Base-by-base conservation (phyloP, 179 eudicot genomes). In the Heliamphora pulchella region DNA sequence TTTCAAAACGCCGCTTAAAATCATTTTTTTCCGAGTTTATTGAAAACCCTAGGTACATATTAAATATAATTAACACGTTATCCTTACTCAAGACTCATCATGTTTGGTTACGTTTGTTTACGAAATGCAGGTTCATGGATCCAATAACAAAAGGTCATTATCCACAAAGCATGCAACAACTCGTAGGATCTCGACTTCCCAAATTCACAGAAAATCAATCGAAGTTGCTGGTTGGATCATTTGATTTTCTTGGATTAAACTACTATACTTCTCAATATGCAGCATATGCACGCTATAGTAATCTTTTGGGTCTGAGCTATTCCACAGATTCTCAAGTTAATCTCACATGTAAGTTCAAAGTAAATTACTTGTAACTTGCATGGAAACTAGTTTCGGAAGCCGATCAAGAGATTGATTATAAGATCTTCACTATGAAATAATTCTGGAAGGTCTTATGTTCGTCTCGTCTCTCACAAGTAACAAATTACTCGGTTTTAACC, bases 221-320 rank as follows among this genome's bases (percentile, higher is more conserved):
- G 0, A n/a, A 77, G 18, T 50, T 80, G 82, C 5, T 87, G 41
- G 80, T 80, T 20, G 81, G 78, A 1, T 83, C 89, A 1, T 81
- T 57, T 63, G 88, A 87, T 71, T 87, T 81, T 62, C 44, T 85
- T 3, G 88, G 89, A 41, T 3, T 87, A 11, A 87, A 87, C 73
- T 83, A 85, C 74, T 87, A 85, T 62, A 80, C 82, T 31, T 73
- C 84, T 2, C 18, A 44, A 67, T 74, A 76, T 43, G 79, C 75
- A 66, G n/a, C 58, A 58, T 13, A 55, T 64, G 43, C 57, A 74
- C 64, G 77, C n/a, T 5, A 41, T 7, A 41, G 66, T 7, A 47
- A 67, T 22, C n/a, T 0, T 18, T 22, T 65, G n/a, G 11, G 55
- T 63, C 9, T 8, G 14, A 67, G 78, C 10, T 80, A 74, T 14